Conservation (phyloP, 495 filamentous ascomycete genomes). For the Penicillium herquei region DNA sequence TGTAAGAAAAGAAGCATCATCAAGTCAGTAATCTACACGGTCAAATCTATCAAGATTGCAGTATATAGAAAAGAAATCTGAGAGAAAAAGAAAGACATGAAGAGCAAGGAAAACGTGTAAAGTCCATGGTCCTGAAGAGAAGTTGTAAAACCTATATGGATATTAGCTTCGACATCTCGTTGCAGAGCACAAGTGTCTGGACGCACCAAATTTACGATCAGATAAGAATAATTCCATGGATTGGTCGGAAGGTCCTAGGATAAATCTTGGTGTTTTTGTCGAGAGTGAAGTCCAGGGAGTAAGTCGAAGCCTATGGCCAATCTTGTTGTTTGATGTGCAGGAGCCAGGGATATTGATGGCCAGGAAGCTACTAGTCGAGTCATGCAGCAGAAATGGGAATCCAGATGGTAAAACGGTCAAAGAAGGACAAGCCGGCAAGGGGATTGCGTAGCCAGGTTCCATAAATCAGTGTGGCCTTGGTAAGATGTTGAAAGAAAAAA, state of each 20-base stretch:
- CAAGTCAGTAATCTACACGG: slow-evolving; percentile 38
- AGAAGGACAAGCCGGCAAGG: slow-evolving; percentile 8
- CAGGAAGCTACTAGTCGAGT: slow-evolving; percentile 14
- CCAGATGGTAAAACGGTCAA: not conserved
- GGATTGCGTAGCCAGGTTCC: slow-evolving; percentile 13
- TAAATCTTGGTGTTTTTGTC: not conserved
- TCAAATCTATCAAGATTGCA: slow-evolving; percentile 6
- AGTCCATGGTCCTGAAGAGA: slow-evolving; percentile 27
- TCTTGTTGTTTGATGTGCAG: not conserved
- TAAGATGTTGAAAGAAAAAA: slow-evolving; percentile 14
- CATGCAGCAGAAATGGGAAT: not conserved
- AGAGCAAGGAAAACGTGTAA: slow-evolving; percentile 17
- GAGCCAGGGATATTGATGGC: not conserved
- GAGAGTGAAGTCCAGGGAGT: not conserved
- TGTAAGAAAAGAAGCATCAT: slow-evolving; percentile 27
- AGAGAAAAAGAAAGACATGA: slow-evolving; percentile 12
- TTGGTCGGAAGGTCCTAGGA: not conserved
- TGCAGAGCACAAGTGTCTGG: not conserved
- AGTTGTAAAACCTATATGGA: slow-evolving; percentile 11
- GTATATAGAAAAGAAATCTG: slow-evolving; percentile 14
- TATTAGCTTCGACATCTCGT: slow-evolving; percentile 10
- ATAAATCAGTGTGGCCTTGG: slow-evolving; percentile 18
- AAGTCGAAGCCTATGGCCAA: slow-evolving; percentile 9
- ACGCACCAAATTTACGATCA: slow-evolving; percentile 19
- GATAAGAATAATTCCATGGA: slow-evolving; percentile 9